A percentile compares a stretch with the other conserved stretches of the same genome.
These are phyloP conservation scores for Aspergillus cejpii DNA, from an alignment of 2,329 filamentous ascomycete species.

Conservation along the genomic window DNA sequence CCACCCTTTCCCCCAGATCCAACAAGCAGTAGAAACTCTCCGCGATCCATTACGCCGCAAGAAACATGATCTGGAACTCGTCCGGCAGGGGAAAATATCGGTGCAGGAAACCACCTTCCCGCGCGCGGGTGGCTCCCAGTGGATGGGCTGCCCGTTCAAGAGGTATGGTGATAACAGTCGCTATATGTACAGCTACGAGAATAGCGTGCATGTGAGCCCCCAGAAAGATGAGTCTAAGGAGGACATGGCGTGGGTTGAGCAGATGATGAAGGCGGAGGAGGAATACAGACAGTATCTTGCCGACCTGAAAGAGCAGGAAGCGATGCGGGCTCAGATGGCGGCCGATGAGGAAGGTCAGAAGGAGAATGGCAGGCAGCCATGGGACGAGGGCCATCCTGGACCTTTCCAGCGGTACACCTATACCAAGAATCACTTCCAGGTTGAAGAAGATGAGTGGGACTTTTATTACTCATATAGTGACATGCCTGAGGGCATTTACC, in stretches of 20 bases:
- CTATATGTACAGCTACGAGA: conserved; percentile 27
- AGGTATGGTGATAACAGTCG: conserved; percentile 6
- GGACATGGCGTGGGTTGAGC: conserved; percentile 13
- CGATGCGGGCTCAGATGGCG: neutral
- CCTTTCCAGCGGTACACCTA: neutral
- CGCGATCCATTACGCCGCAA: conserved; percentile 23
- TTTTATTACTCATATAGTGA: neutral
- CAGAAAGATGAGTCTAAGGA: conserved; percentile 18
- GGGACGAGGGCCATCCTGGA: neutral
- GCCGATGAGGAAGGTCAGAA: conserved; percentile 6
- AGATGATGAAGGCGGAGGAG: conserved; percentile 5
- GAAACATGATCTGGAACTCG: conserved; percentile 20
- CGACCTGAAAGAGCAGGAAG: conserved; percentile 5
- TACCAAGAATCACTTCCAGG: neutral
- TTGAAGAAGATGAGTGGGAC: conserved; percentile 1
- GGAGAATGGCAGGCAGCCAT: neutral
- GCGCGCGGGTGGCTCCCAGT: neutral
- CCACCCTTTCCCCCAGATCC: conserved; percentile 21
- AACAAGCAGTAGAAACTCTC: conserved; percentile 30
- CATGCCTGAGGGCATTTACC: neutral
- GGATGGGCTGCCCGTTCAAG: neutral
- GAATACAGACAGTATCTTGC: conserved; percentile 6
- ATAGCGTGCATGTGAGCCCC: conserved; percentile 30
- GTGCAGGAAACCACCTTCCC: neutral
- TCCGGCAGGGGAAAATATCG: neutral